Conservation (phyloP, 352 stramenopile species). For the Phytophthora vignae region DNA sequence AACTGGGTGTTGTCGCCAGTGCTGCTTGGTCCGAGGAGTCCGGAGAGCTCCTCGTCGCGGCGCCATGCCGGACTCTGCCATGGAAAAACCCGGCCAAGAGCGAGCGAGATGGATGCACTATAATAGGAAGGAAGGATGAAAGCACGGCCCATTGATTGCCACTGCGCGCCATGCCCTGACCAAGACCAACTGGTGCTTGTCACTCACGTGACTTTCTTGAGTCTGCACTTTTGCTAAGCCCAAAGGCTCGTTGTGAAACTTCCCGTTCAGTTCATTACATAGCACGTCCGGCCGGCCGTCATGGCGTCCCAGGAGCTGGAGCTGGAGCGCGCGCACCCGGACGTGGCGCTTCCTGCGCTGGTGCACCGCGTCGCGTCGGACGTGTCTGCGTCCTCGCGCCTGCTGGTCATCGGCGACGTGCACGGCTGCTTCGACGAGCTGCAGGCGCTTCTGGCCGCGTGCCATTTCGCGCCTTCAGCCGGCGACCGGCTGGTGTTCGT, state of each 20-base stretch:
- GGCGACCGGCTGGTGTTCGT: constrained; percentile 88
- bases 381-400: constrained; percentile 40
- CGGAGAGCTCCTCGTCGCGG: neutral
- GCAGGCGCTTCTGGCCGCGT: constrained; percentile 56
- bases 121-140: too few species aligned
- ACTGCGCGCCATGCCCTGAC: too few species aligned
- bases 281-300: too few species aligned
- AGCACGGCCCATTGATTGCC: too few species aligned
- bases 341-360: constrained; percentile 55
- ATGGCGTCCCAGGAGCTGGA: constrained; percentile 11
- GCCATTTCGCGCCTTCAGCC: constrained; percentile 43
- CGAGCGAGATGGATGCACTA: neutral
- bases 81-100: neutral
- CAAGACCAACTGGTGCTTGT: too few species aligned
- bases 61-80: neutral
- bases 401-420: constrained; percentile 93
- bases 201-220: too few species aligned
- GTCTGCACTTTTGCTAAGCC: too few species aligned
- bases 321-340: constrained; percentile 46
- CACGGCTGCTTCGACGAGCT: constrained; percentile 93
- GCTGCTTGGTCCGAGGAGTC: neutral
- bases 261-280: too few species aligned
- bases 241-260: too few species aligned
- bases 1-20: neutral
- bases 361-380: constrained; percentile 54